Conservation (phyloP, 1,284 basidiomycete genomes). For the Xerocomus nothofagi region DNA sequence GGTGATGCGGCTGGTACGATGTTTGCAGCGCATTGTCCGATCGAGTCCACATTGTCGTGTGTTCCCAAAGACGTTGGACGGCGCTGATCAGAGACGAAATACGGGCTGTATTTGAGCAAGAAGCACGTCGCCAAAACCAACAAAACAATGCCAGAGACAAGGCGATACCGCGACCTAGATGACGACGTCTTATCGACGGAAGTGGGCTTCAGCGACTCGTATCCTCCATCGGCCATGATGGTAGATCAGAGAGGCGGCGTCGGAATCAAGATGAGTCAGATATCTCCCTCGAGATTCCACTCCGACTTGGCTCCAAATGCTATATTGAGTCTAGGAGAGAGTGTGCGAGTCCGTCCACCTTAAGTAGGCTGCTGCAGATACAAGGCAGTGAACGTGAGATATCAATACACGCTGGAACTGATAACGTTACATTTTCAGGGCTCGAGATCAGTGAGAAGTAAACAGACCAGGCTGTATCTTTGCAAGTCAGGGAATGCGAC, state of each 20-base stretch:
- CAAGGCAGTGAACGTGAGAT: background rate
- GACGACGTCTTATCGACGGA: background rate
- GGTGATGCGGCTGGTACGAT: constrained; percentile 37
- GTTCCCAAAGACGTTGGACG: background rate
- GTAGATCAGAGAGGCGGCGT: background rate
- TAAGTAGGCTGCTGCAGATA: background rate
- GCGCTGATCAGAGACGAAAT: constrained; percentile 4
- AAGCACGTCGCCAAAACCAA: constrained; percentile 14
- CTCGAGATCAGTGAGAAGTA: background rate
- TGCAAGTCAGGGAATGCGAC: background rate
- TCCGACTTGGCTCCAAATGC: too few relatives aligned
- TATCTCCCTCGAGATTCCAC: background rate
- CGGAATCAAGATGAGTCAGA: background rate
- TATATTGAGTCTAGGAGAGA: background rate
- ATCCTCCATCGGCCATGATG: constrained; percentile 22
- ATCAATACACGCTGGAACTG: background rate
- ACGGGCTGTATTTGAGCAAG: constrained; percentile 5
- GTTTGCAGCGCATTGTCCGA: constrained; percentile 38
- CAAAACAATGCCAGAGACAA: constrained; percentile 14
- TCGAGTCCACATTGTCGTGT: constrained; percentile 2
- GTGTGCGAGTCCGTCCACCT: background rate
- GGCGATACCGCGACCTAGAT: constrained; percentile 10
- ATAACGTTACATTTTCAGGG: background rate
- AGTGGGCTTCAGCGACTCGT: constrained; percentile 18
- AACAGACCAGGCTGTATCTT: too few relatives aligned